phyloP scores from a whole-genome alignment of 2,329 filamentous ascomycete genomes.

The Mariannaea sp. region DNA sequence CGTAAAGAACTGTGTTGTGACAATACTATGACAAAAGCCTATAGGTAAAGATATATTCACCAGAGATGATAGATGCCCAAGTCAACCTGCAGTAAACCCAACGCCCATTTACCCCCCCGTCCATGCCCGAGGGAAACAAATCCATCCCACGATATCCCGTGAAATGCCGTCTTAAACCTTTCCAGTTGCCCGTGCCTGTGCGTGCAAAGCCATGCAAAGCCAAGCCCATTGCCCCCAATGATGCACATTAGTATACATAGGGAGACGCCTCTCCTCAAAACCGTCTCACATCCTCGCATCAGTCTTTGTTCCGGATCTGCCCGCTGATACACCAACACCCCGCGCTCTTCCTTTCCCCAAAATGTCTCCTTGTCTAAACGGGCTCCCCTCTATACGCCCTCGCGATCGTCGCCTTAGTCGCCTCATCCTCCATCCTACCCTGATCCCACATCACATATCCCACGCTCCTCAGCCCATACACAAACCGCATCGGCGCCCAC shows the following conservation, averaged over 20 bases:
- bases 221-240: neutral
- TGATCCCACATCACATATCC: slow-evolving; percentile 33
- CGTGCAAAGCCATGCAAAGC: neutral
- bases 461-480: slow-evolving; percentile 25
- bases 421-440: slow-evolving; percentile 26
- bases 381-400: slow-evolving; percentile 29
- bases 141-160: neutral
- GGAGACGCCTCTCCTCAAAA: neutral
- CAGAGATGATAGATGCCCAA: neutral
- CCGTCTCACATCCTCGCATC: neutral
- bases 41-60: neutral
- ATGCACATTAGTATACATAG: neutral
- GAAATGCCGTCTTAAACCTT: slow-evolving; percentile 1
- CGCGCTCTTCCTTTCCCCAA: no score
- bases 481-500: slow-evolving; percentile 27
- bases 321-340: no score
- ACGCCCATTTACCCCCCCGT: neutral
- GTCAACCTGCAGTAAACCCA: neutral
- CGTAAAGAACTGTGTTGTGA: neutral
- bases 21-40: neutral
- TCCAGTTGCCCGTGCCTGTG: no score
- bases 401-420: slow-evolving; percentile 22
- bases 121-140: no score
- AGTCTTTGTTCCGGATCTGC: neutral
- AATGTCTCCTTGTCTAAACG: slow-evolving; percentile 16